phyloP scores from a whole-genome alignment of 2,329 filamentous ascomycete genomes.

The Paecilomyces sp. region DNA sequence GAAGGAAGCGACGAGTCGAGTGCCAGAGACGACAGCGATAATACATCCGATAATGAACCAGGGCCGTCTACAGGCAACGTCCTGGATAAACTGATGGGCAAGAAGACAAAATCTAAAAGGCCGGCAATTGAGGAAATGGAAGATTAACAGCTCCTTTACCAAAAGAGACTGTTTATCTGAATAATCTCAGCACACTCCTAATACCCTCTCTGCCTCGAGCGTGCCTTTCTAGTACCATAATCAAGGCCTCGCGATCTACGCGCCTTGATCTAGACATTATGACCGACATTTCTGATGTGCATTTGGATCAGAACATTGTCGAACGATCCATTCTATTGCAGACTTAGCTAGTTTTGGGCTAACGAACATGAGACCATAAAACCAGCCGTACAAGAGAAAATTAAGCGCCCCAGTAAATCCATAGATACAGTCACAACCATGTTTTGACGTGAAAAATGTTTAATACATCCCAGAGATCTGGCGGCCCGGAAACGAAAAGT shows the following conservation, averaged over 20 bases:
- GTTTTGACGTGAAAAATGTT: not conserved
- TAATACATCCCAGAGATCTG: constrained; percentile 10
- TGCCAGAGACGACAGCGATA: constrained; percentile 12
- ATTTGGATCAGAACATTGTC: not conserved
- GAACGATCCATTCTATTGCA: not conserved
- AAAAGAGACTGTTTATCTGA: not conserved
- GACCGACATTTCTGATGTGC: not conserved
- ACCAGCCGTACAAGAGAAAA: not conserved
- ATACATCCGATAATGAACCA: constrained; percentile 5
- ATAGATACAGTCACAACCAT: not conserved
- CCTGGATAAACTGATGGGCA: constrained; percentile 31
- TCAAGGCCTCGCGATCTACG: not conserved
- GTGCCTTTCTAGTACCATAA: too few species aligned
- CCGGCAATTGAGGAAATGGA: constrained; percentile 32
- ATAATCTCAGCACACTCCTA: too few species aligned
- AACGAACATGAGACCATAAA: not conserved
- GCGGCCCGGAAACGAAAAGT: not conserved
- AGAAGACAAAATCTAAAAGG: constrained; percentile 19
- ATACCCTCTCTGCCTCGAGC: too few species aligned
- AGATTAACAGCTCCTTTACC: constrained; percentile 10
- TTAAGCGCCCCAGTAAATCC: constrained; percentile 3
- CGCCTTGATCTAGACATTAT: not conserved
- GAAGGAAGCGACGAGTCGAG: constrained; percentile 11
- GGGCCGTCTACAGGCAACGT: constrained; percentile 15
- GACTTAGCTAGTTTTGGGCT: not conserved